phyloP scores from a whole-genome alignment of 306 rosid genomes.

The Canavalia gladiata region DNA sequence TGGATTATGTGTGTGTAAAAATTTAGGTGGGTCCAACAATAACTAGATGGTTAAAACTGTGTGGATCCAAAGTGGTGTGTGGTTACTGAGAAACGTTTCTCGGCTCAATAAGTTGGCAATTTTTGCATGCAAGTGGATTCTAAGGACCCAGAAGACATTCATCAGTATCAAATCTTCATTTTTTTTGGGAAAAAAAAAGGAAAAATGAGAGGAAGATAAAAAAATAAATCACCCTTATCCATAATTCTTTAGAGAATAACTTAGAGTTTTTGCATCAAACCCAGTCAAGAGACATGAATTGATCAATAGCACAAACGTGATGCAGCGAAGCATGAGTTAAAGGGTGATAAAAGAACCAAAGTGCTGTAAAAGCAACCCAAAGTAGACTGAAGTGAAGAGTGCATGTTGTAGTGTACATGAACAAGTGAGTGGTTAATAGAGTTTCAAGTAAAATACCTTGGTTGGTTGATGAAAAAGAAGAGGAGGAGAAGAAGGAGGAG shows the following conservation, averaged over 20 bases:
- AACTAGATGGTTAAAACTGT: neutral
- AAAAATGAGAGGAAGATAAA: neutral
- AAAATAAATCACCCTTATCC: neutral
- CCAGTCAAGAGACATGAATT: slow-evolving; percentile 22
- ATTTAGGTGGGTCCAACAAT: slow-evolving; percentile 17
- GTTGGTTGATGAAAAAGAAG: slow-evolving; percentile 30
- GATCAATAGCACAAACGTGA: slow-evolving; percentile 6
- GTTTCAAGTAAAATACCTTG: slow-evolving; percentile 45
- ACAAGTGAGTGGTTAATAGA: neutral
- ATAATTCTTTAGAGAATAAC: neutral
- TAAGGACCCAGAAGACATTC: neutral
- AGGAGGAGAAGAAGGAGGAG: neutral
- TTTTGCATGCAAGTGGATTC: slow-evolving; percentile 21
- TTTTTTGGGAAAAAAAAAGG: neutral
- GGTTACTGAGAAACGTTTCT: neutral
- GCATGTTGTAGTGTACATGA: neutral
- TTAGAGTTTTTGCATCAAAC: slow-evolving; percentile 4
- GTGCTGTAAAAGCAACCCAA: slow-evolving; percentile 24
- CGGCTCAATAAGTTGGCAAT: neutral
- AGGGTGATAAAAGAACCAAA: neutral
- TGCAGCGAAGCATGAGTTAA: neutral
- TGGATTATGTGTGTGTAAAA: neutral
- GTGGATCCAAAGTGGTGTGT: neutral
- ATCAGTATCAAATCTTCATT: neutral
- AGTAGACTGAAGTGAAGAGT: slow-evolving; percentile 1